Conservation (phyloP, 768 basidiomycete species). For the Lactarius psammicola region DNA sequence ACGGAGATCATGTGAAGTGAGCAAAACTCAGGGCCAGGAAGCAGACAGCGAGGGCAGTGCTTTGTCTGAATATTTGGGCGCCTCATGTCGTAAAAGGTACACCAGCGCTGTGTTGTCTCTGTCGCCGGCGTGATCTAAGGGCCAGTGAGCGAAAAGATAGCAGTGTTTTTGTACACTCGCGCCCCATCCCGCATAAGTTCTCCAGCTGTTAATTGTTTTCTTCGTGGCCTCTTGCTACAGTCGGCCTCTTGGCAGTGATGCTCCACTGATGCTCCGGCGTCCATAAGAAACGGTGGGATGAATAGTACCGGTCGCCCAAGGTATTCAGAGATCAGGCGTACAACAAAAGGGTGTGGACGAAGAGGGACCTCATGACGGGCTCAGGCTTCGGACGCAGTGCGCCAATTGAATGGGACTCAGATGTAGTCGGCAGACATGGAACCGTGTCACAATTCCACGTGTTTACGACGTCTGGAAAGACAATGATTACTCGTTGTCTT, state of each 20-base stretch:
- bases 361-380: too few species aligned
- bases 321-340: too few species aligned
- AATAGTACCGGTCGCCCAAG: too few species aligned
- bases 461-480: conserved; percentile 11
- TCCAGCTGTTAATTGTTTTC: not conserved
- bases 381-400: too few species aligned
- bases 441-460: conserved; percentile 2
- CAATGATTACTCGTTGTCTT: not conserved
- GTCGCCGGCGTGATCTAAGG: not conserved
- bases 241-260: too few species aligned
- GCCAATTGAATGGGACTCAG: not conserved
- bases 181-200: not conserved
- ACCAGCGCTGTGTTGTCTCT: not conserved
- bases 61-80: not conserved
- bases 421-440: conserved; percentile 22
- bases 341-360: too few species aligned
- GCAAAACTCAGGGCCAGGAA: not conserved
- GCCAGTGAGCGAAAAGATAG: not conserved
- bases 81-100: not conserved
- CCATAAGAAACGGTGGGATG: too few species aligned
- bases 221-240: too few species aligned
- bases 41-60: not conserved
- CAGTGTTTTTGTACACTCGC: not conserved
- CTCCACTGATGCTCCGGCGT: too few species aligned
- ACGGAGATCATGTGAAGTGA: conserved; percentile 5